Evolutionary conservation across 306 rosid species (phyloP), one percentile per base, ranked within the genome.

Genomic region (Malus orientalis): DNA sequence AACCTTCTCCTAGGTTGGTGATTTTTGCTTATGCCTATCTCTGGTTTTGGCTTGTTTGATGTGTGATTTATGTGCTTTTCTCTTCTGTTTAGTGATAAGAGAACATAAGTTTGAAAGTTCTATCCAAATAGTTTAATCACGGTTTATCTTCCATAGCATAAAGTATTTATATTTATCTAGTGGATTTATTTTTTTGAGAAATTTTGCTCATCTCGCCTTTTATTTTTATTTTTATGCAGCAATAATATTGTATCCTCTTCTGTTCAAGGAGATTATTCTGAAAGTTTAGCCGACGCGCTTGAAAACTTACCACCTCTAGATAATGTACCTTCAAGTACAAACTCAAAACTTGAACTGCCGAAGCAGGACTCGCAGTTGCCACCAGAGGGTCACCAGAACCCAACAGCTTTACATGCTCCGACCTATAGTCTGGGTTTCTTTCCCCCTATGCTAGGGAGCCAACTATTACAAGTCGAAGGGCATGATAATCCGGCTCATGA

Each of bases 1-100:
- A 84, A 54, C 67, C 76, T 79, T 83, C 87, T 73, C 40, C 71
- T 67, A 84, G 97, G 97, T 92, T 82, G 84, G 93, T 87, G 77
- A 78, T 82, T 79, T 20, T 67, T 42, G 64, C 63, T 59, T 25
- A 8, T 25, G 42, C 44, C 12, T 47, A 2, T 74, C 1, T 74
- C 57, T 61, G 11, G 11, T 6, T 57, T 29, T 59, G n/a, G 44
- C 45, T 44, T 22, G 59, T 74, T 61, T 42, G 22, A 8, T 62
- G 13, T 29, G 9, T 45, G 45, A 58, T 13, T 22, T 69, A 16
- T 18, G 11, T 45, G 65, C 7, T 49, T 75, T 42, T 80, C 4
- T 42, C 38, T 19, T 58, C 11, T 22, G 76, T 55, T 58, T 12
- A 58, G 38, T 1, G 13, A 36, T 64, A 38, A 12, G 45, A 27